These are phyloP conservation scores for Coemansia brasiliensis DNA, from an alignment of 192 early-diverging fungal species.

Conservation along the genomic window DNA sequence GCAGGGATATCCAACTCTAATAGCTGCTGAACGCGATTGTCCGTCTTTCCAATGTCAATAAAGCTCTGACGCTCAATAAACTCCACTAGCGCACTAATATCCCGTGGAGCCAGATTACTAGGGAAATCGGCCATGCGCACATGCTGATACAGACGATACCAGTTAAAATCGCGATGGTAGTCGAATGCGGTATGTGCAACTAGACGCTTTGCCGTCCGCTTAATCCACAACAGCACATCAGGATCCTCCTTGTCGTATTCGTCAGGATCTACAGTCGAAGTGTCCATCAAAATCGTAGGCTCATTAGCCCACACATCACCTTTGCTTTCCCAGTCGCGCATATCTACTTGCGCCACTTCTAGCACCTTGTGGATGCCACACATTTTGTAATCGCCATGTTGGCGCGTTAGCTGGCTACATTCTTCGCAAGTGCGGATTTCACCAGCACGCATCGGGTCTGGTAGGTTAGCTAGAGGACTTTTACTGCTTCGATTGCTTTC, in stretches of 20 bases:
- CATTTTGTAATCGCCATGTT: slow-evolving; percentile 5
- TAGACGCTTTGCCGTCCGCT: slow-evolving; percentile 33
- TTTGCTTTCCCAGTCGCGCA: slow-evolving; percentile 56
- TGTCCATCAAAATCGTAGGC: slow-evolving; percentile 53
- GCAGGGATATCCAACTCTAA: slow-evolving; percentile 33
- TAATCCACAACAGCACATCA: slow-evolving; percentile 45
- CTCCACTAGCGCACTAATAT: slow-evolving; percentile 34
- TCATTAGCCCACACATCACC: slow-evolving; percentile 51
- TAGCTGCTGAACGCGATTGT: slow-evolving; percentile 34
- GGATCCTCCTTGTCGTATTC: slow-evolving; percentile 54
- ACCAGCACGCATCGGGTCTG: neutral
- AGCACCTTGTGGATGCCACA: slow-evolving; percentile 45
- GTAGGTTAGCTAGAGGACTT: neutral
- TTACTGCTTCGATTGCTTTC: neutral
- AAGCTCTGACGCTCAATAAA: slow-evolving; percentile 42
- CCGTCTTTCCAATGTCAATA: slow-evolving; percentile 34
- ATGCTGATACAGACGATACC: slow-evolving; percentile 48
- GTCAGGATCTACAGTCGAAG: slow-evolving; percentile 41
- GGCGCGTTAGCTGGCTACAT: slow-evolving; percentile 17
- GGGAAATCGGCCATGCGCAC: slow-evolving; percentile 49
- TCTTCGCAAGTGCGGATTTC: slow-evolving; percentile 26
- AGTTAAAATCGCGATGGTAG: slow-evolving; percentile 55
- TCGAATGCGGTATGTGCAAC: slow-evolving; percentile 30
- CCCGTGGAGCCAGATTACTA: slow-evolving; percentile 14
- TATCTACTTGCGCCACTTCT: slow-evolving; percentile 35